Evolutionary conservation across 2,329 filamentous ascomycete species (phyloP), one percentile per base, ranked within the genome.

Genomic region (Bipolaris oryzae): DNA sequence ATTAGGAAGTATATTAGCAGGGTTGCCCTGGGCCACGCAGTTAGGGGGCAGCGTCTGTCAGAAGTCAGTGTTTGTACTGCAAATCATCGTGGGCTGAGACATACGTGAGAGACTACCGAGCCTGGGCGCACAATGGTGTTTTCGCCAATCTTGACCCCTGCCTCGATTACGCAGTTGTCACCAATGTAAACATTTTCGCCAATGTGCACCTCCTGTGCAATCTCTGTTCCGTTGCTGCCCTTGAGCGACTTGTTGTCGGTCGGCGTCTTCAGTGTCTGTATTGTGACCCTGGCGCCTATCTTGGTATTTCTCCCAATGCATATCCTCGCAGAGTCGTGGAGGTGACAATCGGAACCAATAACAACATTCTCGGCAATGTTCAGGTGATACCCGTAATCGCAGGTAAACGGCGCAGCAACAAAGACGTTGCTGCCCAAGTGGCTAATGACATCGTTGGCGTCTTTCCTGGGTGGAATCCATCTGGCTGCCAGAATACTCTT

Each of bases 321-420:
- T 58, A 98, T 89, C 61, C 88, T 84, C 72, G 88, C 90, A n/a
- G 92, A 88, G 73, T 99, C 95, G 53, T 93, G 86, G 70, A 98
- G 89, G 23, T 87, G 88, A 76, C 93, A 97, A 69, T 91, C 90
- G 53, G 90, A 85, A 16, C 89, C 91, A 64, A 99, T 90, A 53
- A 88, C 85, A 2, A 96, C 91, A 62, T 95, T 88, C 66, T 93
- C 89, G 11, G 91, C 93, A 64, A 99, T 90, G 45, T 85, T 85
- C 67, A 98, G 89, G 74, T 99, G 98, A 79, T 96, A 98, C 0
- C 95, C 95, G 70, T 97, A 97, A 70, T 97, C 92, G 74, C 94
- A 97, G 44, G 84, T 88, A 75, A 99, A 98, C 0, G 94, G 94
- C 2, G 90, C 87, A 69, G 96, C 92, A 23, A 99, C 89, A 39